Percentiles rank a stretch among this genome's conserved stretches.
phyloP scores from a whole-genome alignment of 2,329 filamentous ascomycete species.

The Talaromyces sp. region DNA sequence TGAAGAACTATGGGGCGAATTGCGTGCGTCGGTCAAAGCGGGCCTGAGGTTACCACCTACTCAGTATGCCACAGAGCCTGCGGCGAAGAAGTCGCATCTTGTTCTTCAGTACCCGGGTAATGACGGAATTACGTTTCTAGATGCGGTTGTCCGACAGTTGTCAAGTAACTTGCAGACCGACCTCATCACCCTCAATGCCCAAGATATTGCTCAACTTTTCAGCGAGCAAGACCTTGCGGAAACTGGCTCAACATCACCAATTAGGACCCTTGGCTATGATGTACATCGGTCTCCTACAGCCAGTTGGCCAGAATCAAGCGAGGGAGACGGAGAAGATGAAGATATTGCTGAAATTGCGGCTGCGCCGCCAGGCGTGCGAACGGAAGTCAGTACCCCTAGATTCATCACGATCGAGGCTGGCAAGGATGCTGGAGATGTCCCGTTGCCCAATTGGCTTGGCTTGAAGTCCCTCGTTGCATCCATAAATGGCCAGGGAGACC shows the following conservation, averaged over 20 bases:
- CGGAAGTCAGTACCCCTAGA: slow-evolving; percentile 26
- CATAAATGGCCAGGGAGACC: slow-evolving; percentile 32
- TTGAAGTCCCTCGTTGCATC: slow-evolving; percentile 38
- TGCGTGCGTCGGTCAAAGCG: slow-evolving; percentile 55
- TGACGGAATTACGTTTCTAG: slow-evolving; percentile 58
- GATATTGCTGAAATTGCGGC: slow-evolving; percentile 36
- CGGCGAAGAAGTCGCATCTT: slow-evolving; percentile 58
- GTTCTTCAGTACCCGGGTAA: slow-evolving; percentile 62
- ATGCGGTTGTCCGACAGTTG: slow-evolving; percentile 64
- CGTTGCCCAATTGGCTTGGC: slow-evolving; percentile 34
- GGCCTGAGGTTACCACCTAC: slow-evolving; percentile 49
- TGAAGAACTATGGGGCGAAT: slow-evolving; percentile 50
- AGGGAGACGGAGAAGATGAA: slow-evolving; percentile 52
- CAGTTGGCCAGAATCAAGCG: slow-evolving; percentile 43
- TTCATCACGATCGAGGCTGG: slow-evolving; percentile 40
- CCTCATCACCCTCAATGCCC: slow-evolving; percentile 48
- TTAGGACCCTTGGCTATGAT: slow-evolving; percentile 57
- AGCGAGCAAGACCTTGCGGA: slow-evolving; percentile 46
- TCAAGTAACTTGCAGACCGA: slow-evolving; percentile 58
- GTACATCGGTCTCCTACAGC: slow-evolving; percentile 47
- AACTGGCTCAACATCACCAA: slow-evolving; percentile 35
- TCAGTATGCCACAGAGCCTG: slow-evolving; percentile 49
- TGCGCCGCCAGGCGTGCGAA: slow-evolving; percentile 22
- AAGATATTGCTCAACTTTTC: slow-evolving; percentile 50
- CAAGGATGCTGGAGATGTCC: slow-evolving; percentile 35